Conservation (phyloP, 371 early-diverging fungal species). For the Mycotypha africana region DNA sequence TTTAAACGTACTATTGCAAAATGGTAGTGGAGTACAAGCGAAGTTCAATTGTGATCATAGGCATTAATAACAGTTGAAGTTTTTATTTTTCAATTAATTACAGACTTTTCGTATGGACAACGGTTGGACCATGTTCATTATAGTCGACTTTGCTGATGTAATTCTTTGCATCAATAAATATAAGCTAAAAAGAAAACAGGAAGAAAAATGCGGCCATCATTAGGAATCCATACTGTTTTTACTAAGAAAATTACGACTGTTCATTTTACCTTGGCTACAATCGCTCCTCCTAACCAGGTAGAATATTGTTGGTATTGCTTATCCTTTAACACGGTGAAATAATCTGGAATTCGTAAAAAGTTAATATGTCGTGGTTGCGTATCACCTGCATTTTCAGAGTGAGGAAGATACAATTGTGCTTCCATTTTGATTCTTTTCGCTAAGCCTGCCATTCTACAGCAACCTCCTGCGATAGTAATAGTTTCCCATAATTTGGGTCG, state of each 20-base stretch:
- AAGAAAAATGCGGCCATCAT: too few species aligned
- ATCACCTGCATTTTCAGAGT: slow-evolving; percentile 74
- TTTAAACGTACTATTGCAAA: too few species aligned
- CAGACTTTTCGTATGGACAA: slow-evolving; percentile 62
- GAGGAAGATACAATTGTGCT: slow-evolving; percentile 46
- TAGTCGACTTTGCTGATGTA: slow-evolving; percentile 81
- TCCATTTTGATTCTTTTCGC: slow-evolving; percentile 58
- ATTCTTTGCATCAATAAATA: slow-evolving; percentile 63
- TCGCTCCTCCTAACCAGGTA: slow-evolving; percentile 70
- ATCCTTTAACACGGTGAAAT: slow-evolving; percentile 68
- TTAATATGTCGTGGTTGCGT: slow-evolving; percentile 68
- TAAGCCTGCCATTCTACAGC: slow-evolving; percentile 21
- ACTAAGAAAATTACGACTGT: not conserved
- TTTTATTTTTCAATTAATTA: too few species aligned
- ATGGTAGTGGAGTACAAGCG: too few species aligned
- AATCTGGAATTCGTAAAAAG: slow-evolving; percentile 73
- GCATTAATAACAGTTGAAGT: too few species aligned
- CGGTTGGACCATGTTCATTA: slow-evolving; percentile 73
- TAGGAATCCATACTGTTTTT: too few species aligned
- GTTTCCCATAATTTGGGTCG: slow-evolving; percentile 79
- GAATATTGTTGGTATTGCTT: slow-evolving; percentile 51
- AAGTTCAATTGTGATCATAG: too few species aligned
- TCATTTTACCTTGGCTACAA: slow-evolving; percentile 70
- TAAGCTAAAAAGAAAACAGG: slow-evolving; percentile 39
- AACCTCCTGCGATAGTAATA: slow-evolving; percentile 71